Base-by-base conservation (phyloP, 78 protist genomes). In the Dictyostelium capitatum region DNA sequence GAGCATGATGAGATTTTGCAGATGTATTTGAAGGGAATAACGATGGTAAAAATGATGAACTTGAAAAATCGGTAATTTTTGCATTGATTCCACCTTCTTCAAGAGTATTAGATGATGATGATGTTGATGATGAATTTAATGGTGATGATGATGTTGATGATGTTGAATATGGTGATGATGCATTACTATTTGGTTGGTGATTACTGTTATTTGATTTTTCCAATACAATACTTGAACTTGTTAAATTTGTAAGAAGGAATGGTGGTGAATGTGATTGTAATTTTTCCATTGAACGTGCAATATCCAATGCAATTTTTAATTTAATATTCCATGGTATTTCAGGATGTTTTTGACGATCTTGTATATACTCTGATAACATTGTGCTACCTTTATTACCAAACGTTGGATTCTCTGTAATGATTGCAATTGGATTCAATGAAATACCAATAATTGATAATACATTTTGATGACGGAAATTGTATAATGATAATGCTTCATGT, bases 311-410 rank as follows among this genome's bases (percentile, higher is more conserved):
- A 47, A 85, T 85, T 11, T 85, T 85, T 2, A 85, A 67, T 62
- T 85, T 85, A 7, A 75, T 41, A 30, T 79, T 73, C 92, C 92
- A 85, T 14, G 82, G 78, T 23, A 85, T 85, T 25, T 85, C 92
- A 17, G 92, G 92, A 62, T 74, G 77, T 48, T 75, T 72, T 51
- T 85, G 92, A 62, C 92, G 83, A 47, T 85, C 92, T 46, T 74
- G 83, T 17, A 75, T 73, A 51, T 74, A 85, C 20, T 85, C 92
- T 10, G 92, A 75, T 23, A 85, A 20, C 1, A 51, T 56, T 41
- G 92, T 85, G 12, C 83, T 75, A 72, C 72, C 82, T 43, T 85
- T 75, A 32, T 65, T 62, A 53, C 80, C 92, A 75, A 72, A 72
- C 23, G 92, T 75, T 15, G 92, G 92, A 59, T 85, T 85, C 53